Evolutionary conservation across 192 early-diverging fungal genomes (phyloP), one percentile per base, ranked within the genome.

Genomic region (Dissophora globulifera): DNA sequence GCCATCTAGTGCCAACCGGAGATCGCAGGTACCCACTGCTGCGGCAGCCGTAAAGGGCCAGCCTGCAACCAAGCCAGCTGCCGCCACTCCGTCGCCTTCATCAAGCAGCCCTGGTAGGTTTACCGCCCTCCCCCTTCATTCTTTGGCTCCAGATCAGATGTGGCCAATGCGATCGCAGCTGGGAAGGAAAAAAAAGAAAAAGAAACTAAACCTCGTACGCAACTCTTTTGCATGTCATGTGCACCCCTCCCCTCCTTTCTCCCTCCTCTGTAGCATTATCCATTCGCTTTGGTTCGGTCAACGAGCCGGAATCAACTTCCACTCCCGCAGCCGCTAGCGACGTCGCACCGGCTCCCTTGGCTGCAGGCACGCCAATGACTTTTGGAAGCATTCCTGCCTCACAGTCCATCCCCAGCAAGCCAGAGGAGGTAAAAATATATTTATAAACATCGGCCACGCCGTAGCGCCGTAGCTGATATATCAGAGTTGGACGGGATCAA

Each of bases 251-350:
- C 46, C 8, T 22, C n/a, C 46, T 48, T 29, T 22, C 35, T 26
- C 42, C 8, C 5, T 46, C n/a, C 52, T 8, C 26, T 47, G 8
- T 54, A 76, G 63, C 56, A 29, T 42, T 70, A 22, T 59, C 76
- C 5, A 74, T 82, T 58, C 69, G 62, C 22, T 82, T 82, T 64
- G 81, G 81, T 51, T 82, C 81, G 2, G 63, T 83, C 50, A 71
- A 78, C 62, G 74, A 84, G 42, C 43, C 81, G 31, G 47, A 60
- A 15, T 53, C 69, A 27, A 51, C 43, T 56, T 63, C 76, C 16
- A 20, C 62, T 9, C 51, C 69, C 30, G 35, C 71, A 13, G 53
- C 55, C 46, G 58, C 55, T 32, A 47, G 42, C 42, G 69, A 72
- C 42, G 58, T 42, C 9, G 50, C 78, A 22, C 43, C 74, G 13